phyloP scores from a whole-genome alignment of 2,329 filamentous ascomycete genomes.

The Fonsecaea monophora region DNA sequence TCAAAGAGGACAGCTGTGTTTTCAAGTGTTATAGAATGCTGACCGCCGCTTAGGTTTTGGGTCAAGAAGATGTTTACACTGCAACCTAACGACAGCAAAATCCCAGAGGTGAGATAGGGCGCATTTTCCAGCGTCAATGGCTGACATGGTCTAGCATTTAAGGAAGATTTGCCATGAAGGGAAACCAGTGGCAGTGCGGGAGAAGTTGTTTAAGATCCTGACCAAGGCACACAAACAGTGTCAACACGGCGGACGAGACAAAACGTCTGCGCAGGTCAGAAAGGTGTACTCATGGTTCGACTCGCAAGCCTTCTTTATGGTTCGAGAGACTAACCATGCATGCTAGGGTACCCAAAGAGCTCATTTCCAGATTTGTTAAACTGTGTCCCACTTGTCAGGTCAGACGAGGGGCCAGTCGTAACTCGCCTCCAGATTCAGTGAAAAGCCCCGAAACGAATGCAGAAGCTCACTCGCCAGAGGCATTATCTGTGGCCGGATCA shows the following conservation, averaged over 20 bases:
- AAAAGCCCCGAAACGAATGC: constrained; percentile 29
- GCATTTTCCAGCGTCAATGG: background rate
- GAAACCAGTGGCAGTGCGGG: constrained; percentile 60
- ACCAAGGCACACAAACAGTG: constrained; percentile 59
- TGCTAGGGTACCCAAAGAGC: constrained; percentile 58
- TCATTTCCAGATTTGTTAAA: constrained; percentile 60
- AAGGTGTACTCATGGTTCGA: constrained; percentile 58
- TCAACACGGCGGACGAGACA: constrained; percentile 60
- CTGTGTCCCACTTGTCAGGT: constrained; percentile 59
- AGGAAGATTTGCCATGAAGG: constrained; percentile 57
- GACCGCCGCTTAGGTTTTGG: constrained; percentile 52
- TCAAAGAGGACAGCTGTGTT: background rate
- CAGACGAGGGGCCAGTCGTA: constrained; percentile 48
- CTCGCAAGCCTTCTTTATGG: background rate
- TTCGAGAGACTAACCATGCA: background rate
- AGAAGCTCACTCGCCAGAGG: constrained; percentile 26
- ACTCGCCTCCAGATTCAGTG: constrained; percentile 31
- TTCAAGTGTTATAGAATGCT: background rate
- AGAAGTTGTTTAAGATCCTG: constrained; percentile 59
- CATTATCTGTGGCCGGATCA: constrained; percentile 14
- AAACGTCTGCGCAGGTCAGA: constrained; percentile 59
- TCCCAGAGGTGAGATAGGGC: constrained; percentile 46
- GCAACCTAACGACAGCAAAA: constrained; percentile 48
- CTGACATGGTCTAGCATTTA: constrained; percentile 41
- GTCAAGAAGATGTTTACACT: constrained; percentile 62